Conservation (phyloP, 2,329 filamentous ascomycete genomes). For the Epichloe baconii region DNA sequence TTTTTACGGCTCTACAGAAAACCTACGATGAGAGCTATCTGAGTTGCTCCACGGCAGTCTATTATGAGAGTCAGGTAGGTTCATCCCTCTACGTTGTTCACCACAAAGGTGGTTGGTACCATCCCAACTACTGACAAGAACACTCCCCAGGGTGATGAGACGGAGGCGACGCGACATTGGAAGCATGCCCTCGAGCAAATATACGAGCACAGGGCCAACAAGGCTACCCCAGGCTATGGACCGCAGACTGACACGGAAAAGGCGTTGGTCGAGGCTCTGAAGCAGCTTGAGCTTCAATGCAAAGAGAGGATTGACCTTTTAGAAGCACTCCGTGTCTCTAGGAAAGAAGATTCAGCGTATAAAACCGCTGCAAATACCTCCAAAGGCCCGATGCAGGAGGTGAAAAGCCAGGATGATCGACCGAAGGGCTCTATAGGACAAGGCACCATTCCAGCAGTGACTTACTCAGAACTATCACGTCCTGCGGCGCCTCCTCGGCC, state of each 20-base stretch:
- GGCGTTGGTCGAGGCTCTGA: conserved; percentile 67
- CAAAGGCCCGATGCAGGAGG: conserved; percentile 10
- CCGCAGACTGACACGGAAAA: conserved; percentile 73
- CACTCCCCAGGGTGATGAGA: conserved; percentile 57
- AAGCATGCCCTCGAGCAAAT: conserved; percentile 78
- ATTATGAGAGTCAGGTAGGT: conserved; percentile 79
- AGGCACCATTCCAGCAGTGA: conserved; percentile 69
- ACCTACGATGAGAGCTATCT: conserved; percentile 95
- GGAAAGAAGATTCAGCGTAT: conserved; percentile 24
- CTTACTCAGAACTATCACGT: conserved; percentile 69
- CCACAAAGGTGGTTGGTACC: neutral
- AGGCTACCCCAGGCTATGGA: conserved; percentile 53
- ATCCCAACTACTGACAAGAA: neutral
- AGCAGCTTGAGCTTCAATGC: conserved; percentile 77
- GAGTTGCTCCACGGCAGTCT: conserved; percentile 87
- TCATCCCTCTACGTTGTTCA: neutral
- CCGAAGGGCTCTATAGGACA: conserved; percentile 56
- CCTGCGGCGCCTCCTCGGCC: conserved; percentile 47
- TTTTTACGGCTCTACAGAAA: conserved; percentile 72
- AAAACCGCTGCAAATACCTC: conserved; percentile 7
- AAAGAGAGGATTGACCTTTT: conserved; percentile 86
- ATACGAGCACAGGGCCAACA: conserved; percentile 70
- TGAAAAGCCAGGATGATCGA: conserved; percentile 8
- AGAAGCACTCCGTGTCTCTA: conserved; percentile 61
- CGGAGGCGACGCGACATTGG: conserved; percentile 85